A percentile compares a stretch with the other conserved stretches of the same genome.
These are phyloP conservation scores for Elongisporangium prolatum DNA, from an alignment of 352 stramenopile species.

Conservation along the genomic window DNA sequence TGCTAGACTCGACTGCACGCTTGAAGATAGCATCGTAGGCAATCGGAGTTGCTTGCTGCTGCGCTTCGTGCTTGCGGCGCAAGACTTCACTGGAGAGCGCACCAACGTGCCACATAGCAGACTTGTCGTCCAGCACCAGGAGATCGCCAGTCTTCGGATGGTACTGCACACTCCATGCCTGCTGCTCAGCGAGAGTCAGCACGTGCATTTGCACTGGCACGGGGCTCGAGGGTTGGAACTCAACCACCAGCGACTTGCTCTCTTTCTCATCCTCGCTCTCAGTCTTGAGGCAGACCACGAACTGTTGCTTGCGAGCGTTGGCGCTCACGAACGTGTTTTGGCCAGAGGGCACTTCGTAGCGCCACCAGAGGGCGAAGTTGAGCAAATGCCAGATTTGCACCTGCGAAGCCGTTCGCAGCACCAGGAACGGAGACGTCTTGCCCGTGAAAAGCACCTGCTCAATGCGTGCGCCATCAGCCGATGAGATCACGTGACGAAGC, in stretches of 20 bases:
- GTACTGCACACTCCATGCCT: constrained; percentile 49
- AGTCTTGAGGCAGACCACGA: constrained; percentile 39
- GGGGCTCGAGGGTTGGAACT: constrained; percentile 40
- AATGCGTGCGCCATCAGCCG: constrained; percentile 50
- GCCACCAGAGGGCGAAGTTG: constrained; percentile 62
- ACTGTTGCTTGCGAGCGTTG: constrained; percentile 33
- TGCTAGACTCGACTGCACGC: constrained; percentile 13
- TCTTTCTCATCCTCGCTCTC: constrained; percentile 3
- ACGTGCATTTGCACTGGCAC: constrained; percentile 46
- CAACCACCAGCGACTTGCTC: constrained; percentile 41
- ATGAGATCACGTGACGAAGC: constrained; percentile 69
- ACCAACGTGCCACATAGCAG: constrained; percentile 59
- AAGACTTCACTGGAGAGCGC: constrained; percentile 31
- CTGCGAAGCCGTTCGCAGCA: constrained; percentile 44
- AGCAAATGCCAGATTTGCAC: constrained; percentile 80
- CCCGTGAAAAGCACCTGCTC: constrained; percentile 56
- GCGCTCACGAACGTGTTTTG: constrained; percentile 21
- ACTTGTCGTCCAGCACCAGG: constrained; percentile 43
- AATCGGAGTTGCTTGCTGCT: constrained; percentile 15
- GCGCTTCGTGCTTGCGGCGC: constrained; percentile 24
- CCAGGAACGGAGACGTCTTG: constrained; percentile 51
- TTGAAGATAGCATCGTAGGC: constrained; percentile 43
- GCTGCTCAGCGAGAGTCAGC: constrained; percentile 19
- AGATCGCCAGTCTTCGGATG: constrained; percentile 59
- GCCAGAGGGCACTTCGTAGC: constrained; percentile 44